Conservation (phyloP, 1,284 basidiomycete species). For the Veloboletus limbatus region DNA sequence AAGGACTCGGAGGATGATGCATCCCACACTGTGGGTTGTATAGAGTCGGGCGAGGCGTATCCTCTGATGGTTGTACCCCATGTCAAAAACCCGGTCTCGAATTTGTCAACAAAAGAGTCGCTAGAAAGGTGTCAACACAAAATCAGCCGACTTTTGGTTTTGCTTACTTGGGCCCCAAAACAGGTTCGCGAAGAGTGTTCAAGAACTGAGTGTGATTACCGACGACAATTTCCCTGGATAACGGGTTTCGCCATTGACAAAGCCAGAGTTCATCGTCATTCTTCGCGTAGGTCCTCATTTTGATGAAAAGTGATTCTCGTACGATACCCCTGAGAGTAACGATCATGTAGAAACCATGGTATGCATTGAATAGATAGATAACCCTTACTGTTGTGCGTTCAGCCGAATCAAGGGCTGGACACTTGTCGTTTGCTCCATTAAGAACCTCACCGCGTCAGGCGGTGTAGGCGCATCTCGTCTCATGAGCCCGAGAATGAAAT, state of each 20-base stretch:
- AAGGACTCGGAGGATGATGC: constrained; percentile 57
- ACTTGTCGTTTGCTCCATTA: constrained; percentile 67
- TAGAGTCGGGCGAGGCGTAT: constrained; percentile 47
- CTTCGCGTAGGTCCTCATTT: constrained; percentile 79
- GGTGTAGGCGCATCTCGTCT: constrained; percentile 72
- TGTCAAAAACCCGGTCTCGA: constrained; percentile 80
- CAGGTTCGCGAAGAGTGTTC: constrained; percentile 41
- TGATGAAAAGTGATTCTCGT: constrained; percentile 75
- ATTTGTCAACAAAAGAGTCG: constrained; percentile 72
- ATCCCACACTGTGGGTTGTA: constrained; percentile 65
- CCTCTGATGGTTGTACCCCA: constrained; percentile 78
- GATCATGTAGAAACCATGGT: constrained; percentile 14
- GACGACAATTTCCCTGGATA: constrained; percentile 56
- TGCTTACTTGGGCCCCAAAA: constrained; percentile 33
- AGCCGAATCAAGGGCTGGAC: constrained; percentile 80
- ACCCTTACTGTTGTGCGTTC: constrained; percentile 63
- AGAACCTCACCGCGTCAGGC: constrained; percentile 65
- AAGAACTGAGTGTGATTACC: constrained; percentile 49
- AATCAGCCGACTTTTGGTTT: neutral
- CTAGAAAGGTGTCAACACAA: constrained; percentile 28
- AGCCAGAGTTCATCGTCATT: constrained; percentile 74
- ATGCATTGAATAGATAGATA: constrained; percentile 13
- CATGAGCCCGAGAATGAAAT: constrained; percentile 71
- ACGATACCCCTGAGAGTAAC: constrained; percentile 58
- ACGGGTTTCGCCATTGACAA: constrained; percentile 77